Percentiles rank a stretch among this genome's conserved stretches.
Conservation (phyloP, 2,329 filamentous ascomycete genomes). For the Ceratocystis ficicola region DNA sequence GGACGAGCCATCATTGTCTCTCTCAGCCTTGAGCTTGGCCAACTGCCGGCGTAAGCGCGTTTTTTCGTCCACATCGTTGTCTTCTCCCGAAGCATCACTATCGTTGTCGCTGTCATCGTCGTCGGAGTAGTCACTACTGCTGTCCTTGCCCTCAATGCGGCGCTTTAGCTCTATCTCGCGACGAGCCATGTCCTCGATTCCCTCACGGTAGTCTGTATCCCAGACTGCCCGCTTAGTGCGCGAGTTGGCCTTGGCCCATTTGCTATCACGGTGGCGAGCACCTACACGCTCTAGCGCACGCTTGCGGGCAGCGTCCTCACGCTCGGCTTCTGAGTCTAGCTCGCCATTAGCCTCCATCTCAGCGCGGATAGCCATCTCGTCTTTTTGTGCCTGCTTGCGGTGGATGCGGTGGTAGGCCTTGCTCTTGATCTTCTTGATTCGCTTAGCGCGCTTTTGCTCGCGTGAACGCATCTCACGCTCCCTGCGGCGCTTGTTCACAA, state of each 20-base stretch:
- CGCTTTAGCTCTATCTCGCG: conserved; percentile 70
- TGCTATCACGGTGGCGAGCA: conserved; percentile 73
- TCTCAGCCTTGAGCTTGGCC: conserved; percentile 33
- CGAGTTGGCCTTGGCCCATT: conserved; percentile 79
- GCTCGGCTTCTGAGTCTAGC: conserved; percentile 53
- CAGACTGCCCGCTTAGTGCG: conserved; percentile 68
- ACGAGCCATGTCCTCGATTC: conserved; percentile 67
- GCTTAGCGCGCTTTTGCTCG: conserved; percentile 76
- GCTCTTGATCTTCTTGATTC: conserved; percentile 98
- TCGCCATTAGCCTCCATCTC: conserved; percentile 45
- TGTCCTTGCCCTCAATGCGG: conserved; percentile 57
- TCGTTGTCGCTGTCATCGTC: conserved; percentile 44
- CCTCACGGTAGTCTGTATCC: conserved; percentile 74
- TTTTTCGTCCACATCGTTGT: conserved; percentile 37
- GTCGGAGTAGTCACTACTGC: conserved; percentile 41
- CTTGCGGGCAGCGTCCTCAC: conserved; percentile 54
- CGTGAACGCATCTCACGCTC: conserved; percentile 76
- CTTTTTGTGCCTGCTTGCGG: conserved; percentile 54
- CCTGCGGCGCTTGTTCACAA: conserved; percentile 62
- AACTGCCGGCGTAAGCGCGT: conserved; percentile 38
- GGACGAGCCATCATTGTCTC: conserved; percentile 41
- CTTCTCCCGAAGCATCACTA: conserved; percentile 28
- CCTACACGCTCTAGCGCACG: conserved; percentile 78
- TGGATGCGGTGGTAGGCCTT: conserved; percentile 90
- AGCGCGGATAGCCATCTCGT: conserved; percentile 42